A percentile compares a stretch with the other conserved stretches of the same genome.
phyloP scores from a whole-genome alignment of 2,329 filamentous ascomycete species.

The Orbilia ellipsospora region DNA sequence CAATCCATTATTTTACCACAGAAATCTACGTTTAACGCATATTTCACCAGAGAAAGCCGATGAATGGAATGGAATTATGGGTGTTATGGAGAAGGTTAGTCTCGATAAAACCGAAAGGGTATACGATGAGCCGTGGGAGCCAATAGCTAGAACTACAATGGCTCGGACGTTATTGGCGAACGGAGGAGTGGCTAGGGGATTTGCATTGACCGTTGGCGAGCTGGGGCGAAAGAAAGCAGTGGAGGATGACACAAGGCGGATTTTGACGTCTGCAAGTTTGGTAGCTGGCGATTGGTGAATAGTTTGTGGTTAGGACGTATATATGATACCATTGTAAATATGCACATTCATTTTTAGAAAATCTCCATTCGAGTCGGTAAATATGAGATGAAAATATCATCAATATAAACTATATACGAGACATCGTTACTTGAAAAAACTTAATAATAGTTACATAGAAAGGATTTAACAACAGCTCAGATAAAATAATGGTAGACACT shows the following conservation, averaged over 20 bases:
- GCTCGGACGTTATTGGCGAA: conserved; percentile 44
- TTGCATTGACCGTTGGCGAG: conserved; percentile 27
- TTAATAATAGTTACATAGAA: conserved; percentile 32
- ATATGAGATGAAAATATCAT: no score
- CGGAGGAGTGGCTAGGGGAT: conserved; percentile 44
- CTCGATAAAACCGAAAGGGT: conserved; percentile 44
- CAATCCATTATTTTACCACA: conserved; percentile 37
- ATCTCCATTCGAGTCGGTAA: no score
- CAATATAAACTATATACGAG: no score
- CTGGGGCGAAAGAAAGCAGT: conserved; percentile 35
- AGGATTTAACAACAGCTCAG: not conserved
- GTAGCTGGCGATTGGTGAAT: conserved; percentile 48
- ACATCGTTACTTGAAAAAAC: conserved; percentile 9
- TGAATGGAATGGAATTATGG: conserved; percentile 50
- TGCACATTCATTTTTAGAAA: not conserved
- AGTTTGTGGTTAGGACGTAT: not conserved
- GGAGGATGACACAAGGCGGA: conserved; percentile 29
- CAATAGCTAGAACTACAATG: conserved; percentile 21
- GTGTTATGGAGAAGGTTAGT: conserved; percentile 24
- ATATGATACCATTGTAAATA: not conserved
- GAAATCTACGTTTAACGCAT: conserved; percentile 35
- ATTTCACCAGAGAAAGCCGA: conserved; percentile 39
- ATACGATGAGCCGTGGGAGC: conserved; percentile 44
- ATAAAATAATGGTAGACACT: not conserved
- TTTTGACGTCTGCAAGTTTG: conserved; percentile 41